Evolutionary conservation across 179 eudicot genomes (phyloP).

Genomic region (Silene coronaria): DNA sequence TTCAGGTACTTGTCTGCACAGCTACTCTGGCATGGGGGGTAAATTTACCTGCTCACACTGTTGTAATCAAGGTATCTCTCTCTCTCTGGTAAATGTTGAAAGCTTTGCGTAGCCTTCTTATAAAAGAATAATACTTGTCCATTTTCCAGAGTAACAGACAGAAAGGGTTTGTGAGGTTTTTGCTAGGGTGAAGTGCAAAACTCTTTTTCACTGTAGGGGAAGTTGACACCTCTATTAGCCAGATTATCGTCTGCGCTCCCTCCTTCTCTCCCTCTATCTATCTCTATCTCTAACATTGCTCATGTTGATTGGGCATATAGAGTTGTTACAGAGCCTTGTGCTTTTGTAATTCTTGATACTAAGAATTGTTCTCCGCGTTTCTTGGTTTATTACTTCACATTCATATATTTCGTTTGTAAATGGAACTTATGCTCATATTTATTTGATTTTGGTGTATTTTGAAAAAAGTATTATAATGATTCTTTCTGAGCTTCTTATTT

Average conservation of each 20-base stretch:
- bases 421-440: not conserved
- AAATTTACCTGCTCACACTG: slow-evolving; percentile 98
- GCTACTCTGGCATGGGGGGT: slow-evolving; percentile 99
- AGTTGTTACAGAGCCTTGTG: not conserved
- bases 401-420: not conserved
- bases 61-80: slow-evolving; percentile 76
- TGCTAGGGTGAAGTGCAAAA: no score
- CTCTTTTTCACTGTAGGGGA: no score
- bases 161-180: no score
- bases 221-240: no score
- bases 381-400: not conserved
- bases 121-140: no score
- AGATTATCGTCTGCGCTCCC: no score
- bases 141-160: no score
- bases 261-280: no score
- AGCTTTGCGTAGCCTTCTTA: no score
- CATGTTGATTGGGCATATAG: not conserved
- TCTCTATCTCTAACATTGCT: no score
- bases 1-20: slow-evolving; percentile 95
- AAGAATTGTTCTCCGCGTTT: not conserved
- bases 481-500: not conserved
- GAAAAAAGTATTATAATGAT: not conserved
- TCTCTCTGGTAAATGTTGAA: no score
- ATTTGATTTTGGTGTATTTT: not conserved
- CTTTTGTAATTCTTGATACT: not conserved